Evolutionary conservation across 2,329 filamentous ascomycete species (phyloP).

Genomic region (Penicillium sp.): DNA sequence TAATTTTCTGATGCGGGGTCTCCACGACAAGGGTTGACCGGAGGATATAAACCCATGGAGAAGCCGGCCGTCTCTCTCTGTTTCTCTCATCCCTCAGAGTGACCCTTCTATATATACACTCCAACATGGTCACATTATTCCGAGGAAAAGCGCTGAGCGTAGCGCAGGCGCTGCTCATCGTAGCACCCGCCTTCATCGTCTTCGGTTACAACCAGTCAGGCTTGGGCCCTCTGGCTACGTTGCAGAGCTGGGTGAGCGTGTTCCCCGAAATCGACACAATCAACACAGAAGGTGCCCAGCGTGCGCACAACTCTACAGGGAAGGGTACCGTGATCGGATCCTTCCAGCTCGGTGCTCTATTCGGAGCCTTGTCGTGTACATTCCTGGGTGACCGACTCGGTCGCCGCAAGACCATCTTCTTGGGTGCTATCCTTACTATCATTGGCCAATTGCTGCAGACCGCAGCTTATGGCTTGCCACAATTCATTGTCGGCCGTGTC

Average conservation of each 20-base stretch:
- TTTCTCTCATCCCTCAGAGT: slow-evolving; percentile 1
- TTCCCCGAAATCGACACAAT: slow-evolving; percentile 44
- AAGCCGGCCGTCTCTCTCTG: not conserved
- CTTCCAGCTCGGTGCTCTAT: slow-evolving; percentile 17
- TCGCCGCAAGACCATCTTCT: slow-evolving; percentile 46
- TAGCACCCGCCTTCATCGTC: slow-evolving; percentile 22
- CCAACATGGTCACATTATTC: slow-evolving; percentile 10
- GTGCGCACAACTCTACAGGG: slow-evolving; percentile 19
- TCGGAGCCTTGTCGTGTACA: slow-evolving; percentile 18
- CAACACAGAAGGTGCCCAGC: slow-evolving; percentile 22
- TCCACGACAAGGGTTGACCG: slow-evolving; percentile 8
- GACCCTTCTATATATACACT: not conserved
- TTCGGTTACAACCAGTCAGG: slow-evolving; percentile 27
- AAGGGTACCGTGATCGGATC: slow-evolving; percentile 29
- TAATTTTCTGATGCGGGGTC: slow-evolving; percentile 14
- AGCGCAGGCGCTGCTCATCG: slow-evolving; percentile 35
- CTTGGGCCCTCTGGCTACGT: slow-evolving; percentile 17
- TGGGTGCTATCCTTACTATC: slow-evolving; percentile 44
- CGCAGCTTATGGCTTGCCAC: slow-evolving; percentile 44
- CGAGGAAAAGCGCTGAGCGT: slow-evolving; percentile 18
- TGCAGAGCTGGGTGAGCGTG: slow-evolving; percentile 19
- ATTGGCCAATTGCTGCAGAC: slow-evolving; percentile 48
- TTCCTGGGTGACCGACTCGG: slow-evolving; percentile 47
- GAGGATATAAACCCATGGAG: slow-evolving; percentile 5
- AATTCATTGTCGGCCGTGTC: slow-evolving; percentile 50